These are phyloP conservation scores for Leptographium procerum DNA, from an alignment of 2,329 filamentous ascomycete genomes.

Conservation along the genomic window DNA sequence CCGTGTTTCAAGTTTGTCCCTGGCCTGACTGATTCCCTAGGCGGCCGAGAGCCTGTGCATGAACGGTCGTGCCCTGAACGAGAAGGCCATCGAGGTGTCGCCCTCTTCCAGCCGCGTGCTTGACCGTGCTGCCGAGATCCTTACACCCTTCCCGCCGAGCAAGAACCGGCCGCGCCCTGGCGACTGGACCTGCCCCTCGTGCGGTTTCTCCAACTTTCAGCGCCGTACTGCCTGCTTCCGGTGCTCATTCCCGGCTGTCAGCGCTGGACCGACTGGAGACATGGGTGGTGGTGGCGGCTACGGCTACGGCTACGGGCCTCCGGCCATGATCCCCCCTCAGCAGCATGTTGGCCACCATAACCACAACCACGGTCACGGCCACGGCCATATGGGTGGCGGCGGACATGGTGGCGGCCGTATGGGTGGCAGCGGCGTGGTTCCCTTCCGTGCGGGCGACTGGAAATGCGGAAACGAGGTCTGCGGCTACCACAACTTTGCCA, in stretches of 20 bases:
- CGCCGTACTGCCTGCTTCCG: conserved; percentile 97
- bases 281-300: conserved; percentile 44
- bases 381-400: conserved; percentile 55
- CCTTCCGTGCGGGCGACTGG: conserved; percentile 97
- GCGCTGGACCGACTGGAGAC: conserved; percentile 59
- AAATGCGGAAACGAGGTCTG: conserved; percentile 97
- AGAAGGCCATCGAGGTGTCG: conserved; percentile 98
- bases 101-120: conserved; percentile 94
- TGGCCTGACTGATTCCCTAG: conserved; percentile 35
- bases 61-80: conserved; percentile 95
- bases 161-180: conserved; percentile 96
- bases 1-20: background rate
- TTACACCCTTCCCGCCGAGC: conserved; percentile 94
- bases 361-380: conserved; percentile 33
- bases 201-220: conserved; percentile 98
- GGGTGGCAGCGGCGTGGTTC: conserved; percentile 76
- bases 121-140: conserved; percentile 87
- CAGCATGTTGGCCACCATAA: conserved; percentile 45
- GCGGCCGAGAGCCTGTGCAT: conserved; percentile 97
- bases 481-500: conserved; percentile 98
- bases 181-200: conserved; percentile 98
- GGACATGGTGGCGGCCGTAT: conserved; percentile 57
- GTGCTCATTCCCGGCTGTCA: conserved; percentile 95
- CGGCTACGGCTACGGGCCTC: conserved; percentile 53
- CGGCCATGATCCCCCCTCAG: conserved; percentile 68